Percentiles rank a stretch among this genome's conserved stretches.
Conservation (phyloP, 1,139 yeast genomes). For the Yamadazyma conglobata region DNA sequence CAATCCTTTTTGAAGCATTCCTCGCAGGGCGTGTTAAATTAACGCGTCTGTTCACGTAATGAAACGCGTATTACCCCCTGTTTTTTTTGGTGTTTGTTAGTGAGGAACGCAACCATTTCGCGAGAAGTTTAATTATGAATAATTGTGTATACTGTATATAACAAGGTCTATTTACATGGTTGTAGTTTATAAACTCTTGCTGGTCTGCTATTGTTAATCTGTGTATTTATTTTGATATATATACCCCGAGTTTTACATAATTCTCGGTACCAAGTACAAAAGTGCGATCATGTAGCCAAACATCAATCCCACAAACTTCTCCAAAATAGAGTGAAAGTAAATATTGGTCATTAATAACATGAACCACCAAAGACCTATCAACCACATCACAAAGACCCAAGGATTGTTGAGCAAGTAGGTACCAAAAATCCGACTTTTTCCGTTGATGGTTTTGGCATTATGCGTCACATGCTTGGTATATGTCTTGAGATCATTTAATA, state of each 20-base stretch:
- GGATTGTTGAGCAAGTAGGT: conserved; percentile 32
- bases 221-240: no score
- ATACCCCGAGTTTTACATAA: neutral
- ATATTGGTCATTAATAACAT: conserved; percentile 84
- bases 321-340: conserved; percentile 78
- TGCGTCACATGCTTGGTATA: conserved; percentile 5
- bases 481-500: conserved; percentile 3
- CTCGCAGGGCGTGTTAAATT: no score
- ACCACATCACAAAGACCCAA: conserved; percentile 34
- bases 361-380: conserved; percentile 73
- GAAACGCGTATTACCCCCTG: no score
- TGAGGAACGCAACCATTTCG: no score
- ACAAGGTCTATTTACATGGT: no score
- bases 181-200: no score
- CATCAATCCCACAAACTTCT: conserved; percentile 63
- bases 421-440: conserved; percentile 1
- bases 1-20: no score
- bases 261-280: conserved; percentile 7
- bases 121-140: no score
- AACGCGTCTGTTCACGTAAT: no score
- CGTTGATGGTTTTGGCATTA: conserved; percentile 3
- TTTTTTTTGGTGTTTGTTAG: no score
- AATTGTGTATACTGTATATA: no score
- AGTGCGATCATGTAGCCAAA: conserved; percentile 46
- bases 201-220: no score